Evolutionary conservation across 2,329 filamentous ascomycete genomes (phyloP).

Genomic region (Arthrinium puccinioides): DNA sequence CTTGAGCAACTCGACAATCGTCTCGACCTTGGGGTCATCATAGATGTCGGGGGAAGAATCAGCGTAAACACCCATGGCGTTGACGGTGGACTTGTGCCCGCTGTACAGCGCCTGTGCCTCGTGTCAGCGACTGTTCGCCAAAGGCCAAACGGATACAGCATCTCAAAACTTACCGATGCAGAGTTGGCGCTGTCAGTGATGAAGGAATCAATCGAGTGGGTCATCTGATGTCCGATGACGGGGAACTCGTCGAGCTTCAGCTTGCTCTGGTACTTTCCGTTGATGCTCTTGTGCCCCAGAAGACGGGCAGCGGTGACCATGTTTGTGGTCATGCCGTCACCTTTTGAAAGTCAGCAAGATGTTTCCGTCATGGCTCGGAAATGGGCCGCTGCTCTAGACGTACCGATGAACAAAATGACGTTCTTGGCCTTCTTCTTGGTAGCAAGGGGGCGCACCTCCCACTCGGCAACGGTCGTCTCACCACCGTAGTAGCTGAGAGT

Average conservation of each 20-base stretch:
- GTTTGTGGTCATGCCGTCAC: slow-evolving; percentile 63
- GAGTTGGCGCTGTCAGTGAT: slow-evolving; percentile 86
- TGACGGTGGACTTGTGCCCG: slow-evolving; percentile 78
- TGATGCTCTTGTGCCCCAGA: slow-evolving; percentile 74
- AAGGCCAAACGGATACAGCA: no score
- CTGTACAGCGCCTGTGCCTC: slow-evolving; percentile 76
- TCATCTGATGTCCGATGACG: slow-evolving; percentile 83
- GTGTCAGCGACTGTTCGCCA: no score
- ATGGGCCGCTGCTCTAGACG: no score
- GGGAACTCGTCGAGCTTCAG: slow-evolving; percentile 80
- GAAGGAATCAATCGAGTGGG: slow-evolving; percentile 76
- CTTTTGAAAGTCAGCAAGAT: slow-evolving; percentile 4
- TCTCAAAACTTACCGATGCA: no score
- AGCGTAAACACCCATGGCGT: slow-evolving; percentile 70
- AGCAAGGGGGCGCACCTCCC: slow-evolving; percentile 66
- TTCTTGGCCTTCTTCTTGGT: slow-evolving; percentile 74
- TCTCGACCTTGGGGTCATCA: slow-evolving; percentile 83
- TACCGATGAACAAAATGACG: slow-evolving; percentile 76
- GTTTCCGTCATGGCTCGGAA: no score
- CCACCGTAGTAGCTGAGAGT: slow-evolving; percentile 69
- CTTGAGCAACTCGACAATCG: slow-evolving; percentile 69
- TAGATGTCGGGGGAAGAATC: slow-evolving; percentile 68
- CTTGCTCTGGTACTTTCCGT: slow-evolving; percentile 72
- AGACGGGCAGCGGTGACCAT: slow-evolving; percentile 76
- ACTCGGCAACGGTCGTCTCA: slow-evolving; percentile 64